Evolutionary conservation across 257 asterid species (phyloP).

Genomic region (Nicotiana tomentosiformis): DNA sequence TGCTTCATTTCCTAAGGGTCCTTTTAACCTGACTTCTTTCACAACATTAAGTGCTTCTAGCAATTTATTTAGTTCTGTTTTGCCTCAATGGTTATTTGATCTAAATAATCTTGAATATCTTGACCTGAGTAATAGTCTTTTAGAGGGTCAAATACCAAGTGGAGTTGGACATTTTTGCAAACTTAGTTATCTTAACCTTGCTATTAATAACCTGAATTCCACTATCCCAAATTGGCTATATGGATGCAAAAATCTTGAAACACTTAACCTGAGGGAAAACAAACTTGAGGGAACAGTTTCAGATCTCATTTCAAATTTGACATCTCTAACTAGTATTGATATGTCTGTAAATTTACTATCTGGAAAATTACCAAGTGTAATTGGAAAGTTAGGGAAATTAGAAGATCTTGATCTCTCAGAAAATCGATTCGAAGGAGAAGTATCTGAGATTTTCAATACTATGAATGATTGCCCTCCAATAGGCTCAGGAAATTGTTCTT

Average conservation of each 20-base stretch:
- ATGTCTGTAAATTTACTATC: conserved; percentile 19
- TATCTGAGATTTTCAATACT: conserved; percentile 19
- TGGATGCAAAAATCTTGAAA: conserved; percentile 17
- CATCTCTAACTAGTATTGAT: conserved; percentile 13
- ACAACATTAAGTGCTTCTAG: conserved; percentile 32
- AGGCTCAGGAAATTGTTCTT: conserved; percentile 5
- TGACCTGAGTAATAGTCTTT: background rate
- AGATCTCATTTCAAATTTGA: conserved; percentile 18
- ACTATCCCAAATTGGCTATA: conserved; percentile 35
- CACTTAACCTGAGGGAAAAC: background rate
- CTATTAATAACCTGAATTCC: conserved; percentile 12
- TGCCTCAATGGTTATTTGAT: conserved; percentile 43
- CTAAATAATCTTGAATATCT: conserved; percentile 26
- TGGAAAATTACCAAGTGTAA: conserved; percentile 19
- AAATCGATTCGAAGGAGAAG: conserved; percentile 21
- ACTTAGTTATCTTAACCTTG: conserved; percentile 14
- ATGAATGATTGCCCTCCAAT: conserved; percentile 12
- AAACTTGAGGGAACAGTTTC: conserved; percentile 22
- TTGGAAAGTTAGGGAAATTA: conserved; percentile 16
- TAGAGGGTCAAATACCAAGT: conserved; percentile 21
- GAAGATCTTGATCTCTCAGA: background rate
- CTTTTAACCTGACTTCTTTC: conserved; percentile 32
- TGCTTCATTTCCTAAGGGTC: conserved; percentile 43
- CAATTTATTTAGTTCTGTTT: conserved; percentile 26
- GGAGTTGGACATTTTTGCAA: background rate